phyloP scores from a whole-genome alignment of 495 filamentous ascomycete genomes.

The Tuber indicum region DNA sequence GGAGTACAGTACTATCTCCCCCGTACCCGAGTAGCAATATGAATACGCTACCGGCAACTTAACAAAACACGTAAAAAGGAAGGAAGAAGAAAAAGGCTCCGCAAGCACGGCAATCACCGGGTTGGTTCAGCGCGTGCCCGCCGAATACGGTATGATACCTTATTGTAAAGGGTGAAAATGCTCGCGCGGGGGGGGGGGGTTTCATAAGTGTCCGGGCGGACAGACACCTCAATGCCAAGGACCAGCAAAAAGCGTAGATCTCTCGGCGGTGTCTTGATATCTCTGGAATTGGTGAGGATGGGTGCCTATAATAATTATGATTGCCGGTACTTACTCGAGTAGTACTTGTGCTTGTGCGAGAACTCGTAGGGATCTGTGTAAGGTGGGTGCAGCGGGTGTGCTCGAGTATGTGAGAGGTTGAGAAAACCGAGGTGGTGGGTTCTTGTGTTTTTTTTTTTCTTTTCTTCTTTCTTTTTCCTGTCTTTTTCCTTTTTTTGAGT shows the following conservation, averaged over 20 bases:
- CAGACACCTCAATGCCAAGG: not conserved
- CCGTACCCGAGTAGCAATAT: too few species aligned
- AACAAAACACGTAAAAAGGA: not conserved
- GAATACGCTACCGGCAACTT: too few species aligned
- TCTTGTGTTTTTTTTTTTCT: not conserved
- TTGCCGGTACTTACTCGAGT: too few species aligned
- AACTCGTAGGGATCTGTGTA: not conserved
- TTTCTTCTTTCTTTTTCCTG: not conserved
- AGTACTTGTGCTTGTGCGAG: not conserved
- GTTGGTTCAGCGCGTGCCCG: not conserved
- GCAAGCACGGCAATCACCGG: not conserved
- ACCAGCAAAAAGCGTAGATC: too few species aligned
- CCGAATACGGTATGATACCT: too few species aligned
- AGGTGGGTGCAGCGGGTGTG: too few species aligned
- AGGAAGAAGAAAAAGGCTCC: not conserved
- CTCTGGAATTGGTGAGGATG: too few species aligned
- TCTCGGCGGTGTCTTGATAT: too few species aligned
- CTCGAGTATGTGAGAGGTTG: not conserved
- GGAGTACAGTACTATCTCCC: too few species aligned
- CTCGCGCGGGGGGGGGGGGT: too few species aligned
- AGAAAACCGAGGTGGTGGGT: not conserved
- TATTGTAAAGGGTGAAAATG: too few species aligned
- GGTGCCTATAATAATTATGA: too few species aligned
- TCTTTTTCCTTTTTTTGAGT: not conserved
- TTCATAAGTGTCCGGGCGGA: not conserved